A percentile compares a stretch with the other conserved stretches of the same genome.
Conservation (phyloP, 192 early-diverging fungal genomes). For the Mortierella claussenii region DNA sequence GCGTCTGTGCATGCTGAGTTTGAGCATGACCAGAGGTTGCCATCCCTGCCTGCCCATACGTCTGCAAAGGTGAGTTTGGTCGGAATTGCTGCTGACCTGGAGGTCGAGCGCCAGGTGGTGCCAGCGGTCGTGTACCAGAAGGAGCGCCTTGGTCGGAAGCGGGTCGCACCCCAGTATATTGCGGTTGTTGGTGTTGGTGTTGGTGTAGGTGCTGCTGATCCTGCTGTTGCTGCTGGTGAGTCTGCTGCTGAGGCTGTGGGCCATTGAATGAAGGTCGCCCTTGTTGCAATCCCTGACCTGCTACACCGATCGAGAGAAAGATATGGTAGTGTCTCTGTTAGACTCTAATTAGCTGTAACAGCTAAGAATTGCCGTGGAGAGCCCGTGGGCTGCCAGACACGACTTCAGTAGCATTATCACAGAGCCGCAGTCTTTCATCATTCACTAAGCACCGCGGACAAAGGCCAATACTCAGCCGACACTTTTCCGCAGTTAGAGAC, state of each 20-base stretch:
- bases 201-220: no score
- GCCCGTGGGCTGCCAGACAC: not conserved
- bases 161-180: slow-evolving; percentile 24
- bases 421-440: no score
- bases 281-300: slow-evolving; percentile 15
- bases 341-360: not conserved
- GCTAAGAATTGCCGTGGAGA: not conserved
- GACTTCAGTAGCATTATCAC: no score
- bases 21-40: not conserved
- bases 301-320: not conserved
- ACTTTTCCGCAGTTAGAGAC: not conserved
- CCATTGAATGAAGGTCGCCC: slow-evolving; percentile 17
- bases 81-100: slow-evolving; percentile 29
- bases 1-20: slow-evolving; percentile 15
- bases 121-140: slow-evolving; percentile 7
- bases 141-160: not conserved
- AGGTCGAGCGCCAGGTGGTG: slow-evolving; percentile 17
- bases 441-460: not conserved
- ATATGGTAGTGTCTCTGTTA: not conserved
- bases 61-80: slow-evolving; percentile 10
- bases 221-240: slow-evolving; percentile 14
- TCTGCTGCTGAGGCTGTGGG: slow-evolving; percentile 4
- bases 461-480: not conserved
- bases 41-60: slow-evolving; percentile 10
- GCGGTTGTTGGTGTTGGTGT: slow-evolving; percentile 32